phyloP scores from a whole-genome alignment of 208 protist genomes.

The Acanthamoeba royreba region DNA sequence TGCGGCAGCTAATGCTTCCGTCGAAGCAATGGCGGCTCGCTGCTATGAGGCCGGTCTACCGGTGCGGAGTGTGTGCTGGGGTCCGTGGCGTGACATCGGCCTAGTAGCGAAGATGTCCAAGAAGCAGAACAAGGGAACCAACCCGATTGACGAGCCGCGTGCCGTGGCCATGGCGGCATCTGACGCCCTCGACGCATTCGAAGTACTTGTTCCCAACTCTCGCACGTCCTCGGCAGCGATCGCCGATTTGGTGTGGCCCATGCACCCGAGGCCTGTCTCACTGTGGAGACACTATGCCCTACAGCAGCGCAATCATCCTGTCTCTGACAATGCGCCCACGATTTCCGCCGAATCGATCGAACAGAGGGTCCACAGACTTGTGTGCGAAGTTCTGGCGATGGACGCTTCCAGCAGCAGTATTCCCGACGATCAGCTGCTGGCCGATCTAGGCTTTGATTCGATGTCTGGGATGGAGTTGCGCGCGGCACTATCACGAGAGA shows the following conservation, averaged over 20 bases:
- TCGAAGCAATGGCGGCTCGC: slow-evolving; percentile 55
- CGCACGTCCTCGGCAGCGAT: not conserved
- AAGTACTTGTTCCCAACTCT: not conserved
- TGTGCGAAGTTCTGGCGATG: not conserved
- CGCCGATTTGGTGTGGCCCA: not conserved
- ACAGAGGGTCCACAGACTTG: not conserved
- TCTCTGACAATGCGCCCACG: not conserved
- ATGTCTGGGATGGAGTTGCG: slow-evolving; percentile 37
- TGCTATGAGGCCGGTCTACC: slow-evolving; percentile 50
- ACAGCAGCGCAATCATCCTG: no score
- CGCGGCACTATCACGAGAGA: not conserved
- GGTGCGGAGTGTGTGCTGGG: slow-evolving; percentile 59
- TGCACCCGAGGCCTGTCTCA: not conserved
- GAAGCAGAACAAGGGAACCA: not conserved
- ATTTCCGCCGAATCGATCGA: not conserved
- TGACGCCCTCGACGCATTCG: not conserved
- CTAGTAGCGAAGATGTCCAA: slow-evolving; percentile 32
- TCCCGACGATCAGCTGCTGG: not conserved
- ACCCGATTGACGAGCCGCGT: not conserved
- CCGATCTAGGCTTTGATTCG: not conserved
- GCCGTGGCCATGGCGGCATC: not conserved
- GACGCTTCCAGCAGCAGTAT: not conserved
- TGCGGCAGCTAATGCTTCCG: slow-evolving; percentile 61
- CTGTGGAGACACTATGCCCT: not conserved
- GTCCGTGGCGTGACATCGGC: slow-evolving; percentile 64